Conservation (phyloP, 495 filamentous ascomycete species). For the Aspergillus carlsbadensis region DNA sequence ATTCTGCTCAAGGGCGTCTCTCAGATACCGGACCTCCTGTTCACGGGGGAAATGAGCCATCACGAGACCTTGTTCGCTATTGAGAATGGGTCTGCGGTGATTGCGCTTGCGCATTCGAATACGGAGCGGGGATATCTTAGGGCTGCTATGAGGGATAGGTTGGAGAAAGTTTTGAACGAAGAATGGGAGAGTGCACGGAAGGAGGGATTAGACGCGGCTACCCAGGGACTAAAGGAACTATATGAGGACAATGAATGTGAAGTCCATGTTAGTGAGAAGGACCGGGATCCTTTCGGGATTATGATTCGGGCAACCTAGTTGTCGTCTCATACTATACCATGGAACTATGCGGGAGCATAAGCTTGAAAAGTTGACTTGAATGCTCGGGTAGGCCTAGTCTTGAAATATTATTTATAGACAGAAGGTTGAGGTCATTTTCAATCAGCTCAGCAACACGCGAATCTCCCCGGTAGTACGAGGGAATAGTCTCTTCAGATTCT, state of each 20-base stretch:
- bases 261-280: constrained; percentile 72
- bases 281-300: constrained; percentile 77
- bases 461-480: constrained; percentile 85
- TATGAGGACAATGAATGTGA: constrained; percentile 51
- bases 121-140: constrained; percentile 80
- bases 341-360: no score
- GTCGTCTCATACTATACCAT: no score
- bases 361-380: no score
- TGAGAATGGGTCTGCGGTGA: constrained; percentile 81
- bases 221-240: constrained; percentile 41
- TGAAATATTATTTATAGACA: no score
- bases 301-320: constrained; percentile 44
- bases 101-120: constrained; percentile 88
- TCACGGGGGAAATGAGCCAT: constrained; percentile 92
- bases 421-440: no score
- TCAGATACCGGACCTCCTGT: constrained; percentile 65
- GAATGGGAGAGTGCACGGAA: constrained; percentile 51
- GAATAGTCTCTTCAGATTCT: constrained; percentile 66
- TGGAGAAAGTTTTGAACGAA: constrained; percentile 54
- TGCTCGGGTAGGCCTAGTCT: no score
- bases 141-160: constrained; percentile 63
- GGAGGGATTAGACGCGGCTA: constrained; percentile 26
- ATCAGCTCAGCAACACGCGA: constrained; percentile 66
- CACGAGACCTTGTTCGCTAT: constrained; percentile 84
- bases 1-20: constrained; percentile 61